Percentiles rank a stretch among this genome's conserved stretches.
These are phyloP conservation scores for Tricholoma flavovirens DNA, from an alignment of 768 basidiomycete species.

Conservation along the genomic window DNA sequence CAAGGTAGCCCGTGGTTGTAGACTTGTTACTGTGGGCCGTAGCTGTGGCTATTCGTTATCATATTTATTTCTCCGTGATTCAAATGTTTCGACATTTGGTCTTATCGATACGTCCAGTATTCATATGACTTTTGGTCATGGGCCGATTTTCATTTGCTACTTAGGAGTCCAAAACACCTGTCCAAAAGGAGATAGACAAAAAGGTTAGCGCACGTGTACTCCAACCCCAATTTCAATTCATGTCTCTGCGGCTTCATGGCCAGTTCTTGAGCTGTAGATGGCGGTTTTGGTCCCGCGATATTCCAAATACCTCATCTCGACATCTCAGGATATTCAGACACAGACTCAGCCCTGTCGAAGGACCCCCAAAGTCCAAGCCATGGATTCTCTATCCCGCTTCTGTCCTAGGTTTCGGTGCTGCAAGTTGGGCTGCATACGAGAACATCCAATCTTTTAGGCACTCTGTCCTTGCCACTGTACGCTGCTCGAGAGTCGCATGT, in stretches of 20 bases:
- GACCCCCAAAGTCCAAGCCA: conserved; percentile 8
- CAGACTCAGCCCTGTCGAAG: not conserved
- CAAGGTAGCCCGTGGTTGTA: too few relatives aligned
- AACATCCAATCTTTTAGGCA: conserved; percentile 72
- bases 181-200: conserved; percentile 13
- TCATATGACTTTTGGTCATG: not conserved
- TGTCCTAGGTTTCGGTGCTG: conserved; percentile 29
- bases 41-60: too few relatives aligned
- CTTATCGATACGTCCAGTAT: not conserved
- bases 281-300: conserved; percentile 5
- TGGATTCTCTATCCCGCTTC: conserved; percentile 36
- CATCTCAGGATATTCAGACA: conserved; percentile 6
- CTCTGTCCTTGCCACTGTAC: conserved; percentile 59
- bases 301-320: conserved; percentile 4
- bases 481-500: conserved; percentile 79
- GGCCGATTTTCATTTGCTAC: not conserved
- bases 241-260: conserved; percentile 16
- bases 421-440: conserved; percentile 52
- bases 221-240: not conserved
- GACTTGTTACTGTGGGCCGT: too few relatives aligned
- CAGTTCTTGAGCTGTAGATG: conserved; percentile 15
- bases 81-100: not conserved
- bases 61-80: not conserved
- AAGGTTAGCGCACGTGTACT: conserved; percentile 7
- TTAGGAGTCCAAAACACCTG: not conserved